Evolutionary conservation across 129 eudicot genomes (phyloP), one percentile per base, ranked within the genome.

Genomic region (Mikania micrantha): DNA sequence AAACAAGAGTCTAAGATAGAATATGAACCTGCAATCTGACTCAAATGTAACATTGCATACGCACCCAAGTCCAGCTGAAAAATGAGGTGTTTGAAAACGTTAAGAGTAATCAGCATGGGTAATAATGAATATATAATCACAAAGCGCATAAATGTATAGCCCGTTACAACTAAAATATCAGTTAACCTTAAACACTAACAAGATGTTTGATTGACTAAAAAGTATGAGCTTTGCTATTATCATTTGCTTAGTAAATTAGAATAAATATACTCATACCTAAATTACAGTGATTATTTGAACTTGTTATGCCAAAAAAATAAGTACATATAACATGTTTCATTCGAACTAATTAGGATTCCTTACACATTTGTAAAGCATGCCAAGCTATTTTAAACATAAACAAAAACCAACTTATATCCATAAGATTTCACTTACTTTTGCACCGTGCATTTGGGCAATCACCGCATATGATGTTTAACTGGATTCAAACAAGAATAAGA

Each of bases 381-480:
- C 27, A 7, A 71, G 31, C 9, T 52, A 17, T 44, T 58, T 40
- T 28, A 16, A 29, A 11, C 6, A 13, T 25, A 60, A 36, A 53
- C 22, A 28, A 28, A 19, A 79, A 69, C 3, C 12, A 48, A 64
- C 52, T 41, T 4, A 31, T 31, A 54, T 16, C 20, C 25, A 28
- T 20, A 45, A 49, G 27, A 69, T 54, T 4, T 57, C 70, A 66
- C 77, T 32, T 81, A 91, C 97, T 87, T 87, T 78, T 84, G 77
- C 97, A 91, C 67, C 81, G 74, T 19, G 82, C 86, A 81, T 78
- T 83, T 32, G 83, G 93, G 71, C 97, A 91, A 77, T 74, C 85
- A 47, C 97, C 96, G 67, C 97, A 91, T 40, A 85, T 79, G 66
- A 91, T 85, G 66, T 85, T 91, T 31, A 90, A 84, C 97, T 90